Evolutionary conservation across 371 early-diverging fungal species (phyloP).

Genomic region (Mortierella sp.): DNA sequence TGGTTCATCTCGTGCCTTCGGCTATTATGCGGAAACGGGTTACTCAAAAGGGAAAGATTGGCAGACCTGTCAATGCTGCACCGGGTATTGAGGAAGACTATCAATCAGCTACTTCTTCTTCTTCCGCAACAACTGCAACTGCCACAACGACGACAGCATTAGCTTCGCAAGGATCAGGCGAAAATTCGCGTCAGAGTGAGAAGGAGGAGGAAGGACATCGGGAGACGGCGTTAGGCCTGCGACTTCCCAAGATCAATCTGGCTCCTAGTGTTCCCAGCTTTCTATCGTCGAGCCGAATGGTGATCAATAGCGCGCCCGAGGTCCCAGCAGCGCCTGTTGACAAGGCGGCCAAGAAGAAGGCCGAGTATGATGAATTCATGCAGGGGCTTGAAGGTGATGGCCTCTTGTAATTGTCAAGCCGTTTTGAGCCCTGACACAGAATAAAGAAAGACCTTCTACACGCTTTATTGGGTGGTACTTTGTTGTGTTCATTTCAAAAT

Average conservation of each 20-base stretch:
- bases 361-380: constrained; percentile 53
- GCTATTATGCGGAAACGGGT: constrained; percentile 70
- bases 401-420: constrained; percentile 19
- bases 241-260: constrained; percentile 43
- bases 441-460: not conserved
- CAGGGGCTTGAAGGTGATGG: constrained; percentile 51
- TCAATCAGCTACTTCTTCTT: not conserved
- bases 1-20: constrained; percentile 73
- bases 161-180: not conserved
- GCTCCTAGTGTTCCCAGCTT: constrained; percentile 39
- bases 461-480: not conserved
- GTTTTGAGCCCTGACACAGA: not conserved
- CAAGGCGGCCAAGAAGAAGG: constrained; percentile 48
- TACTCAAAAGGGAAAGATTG: constrained; percentile 59
- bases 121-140: not conserved
- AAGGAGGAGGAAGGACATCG: constrained; percentile 22
- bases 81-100: constrained; percentile 65
- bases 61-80: constrained; percentile 66
- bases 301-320: constrained; percentile 55
- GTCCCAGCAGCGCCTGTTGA: constrained; percentile 34
- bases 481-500: no score
- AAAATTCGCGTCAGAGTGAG: not conserved
- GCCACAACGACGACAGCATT: not conserved
- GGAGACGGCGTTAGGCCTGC: constrained; percentile 46
- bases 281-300: constrained; percentile 28